A percentile compares a stretch with the other conserved stretches of the same genome.
These are phyloP conservation scores for Boletus smithii DNA, from an alignment of 1,284 basidiomycete species.

Conservation along the genomic window DNA sequence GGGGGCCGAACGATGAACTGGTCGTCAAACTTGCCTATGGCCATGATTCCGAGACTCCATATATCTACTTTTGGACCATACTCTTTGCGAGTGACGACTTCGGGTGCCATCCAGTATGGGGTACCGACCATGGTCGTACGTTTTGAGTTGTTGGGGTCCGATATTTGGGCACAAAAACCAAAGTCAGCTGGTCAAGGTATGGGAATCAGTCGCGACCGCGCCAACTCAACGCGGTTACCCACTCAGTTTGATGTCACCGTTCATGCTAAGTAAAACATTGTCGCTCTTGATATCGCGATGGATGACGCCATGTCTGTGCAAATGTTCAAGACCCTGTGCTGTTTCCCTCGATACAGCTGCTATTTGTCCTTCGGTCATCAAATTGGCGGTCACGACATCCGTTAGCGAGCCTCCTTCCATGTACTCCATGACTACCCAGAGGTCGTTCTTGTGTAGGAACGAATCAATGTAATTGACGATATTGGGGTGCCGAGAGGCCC, in stretches of 20 bases:
- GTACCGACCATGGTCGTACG: conserved; percentile 99
- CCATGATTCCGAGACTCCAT: conserved; percentile 98
- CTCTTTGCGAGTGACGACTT: conserved; percentile 97
- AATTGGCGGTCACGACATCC: conserved; percentile 94
- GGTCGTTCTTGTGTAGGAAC: conserved; percentile 94
- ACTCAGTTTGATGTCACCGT: conserved; percentile 97
- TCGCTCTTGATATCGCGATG: conserved; percentile 99
- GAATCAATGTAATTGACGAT: conserved; percentile 99
- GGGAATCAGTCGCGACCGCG: conserved; percentile 4
- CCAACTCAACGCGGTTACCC: conserved; percentile 37
- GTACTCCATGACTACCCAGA: conserved; percentile 99
- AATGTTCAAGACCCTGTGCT: conserved; percentile 85
- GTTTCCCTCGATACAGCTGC: conserved; percentile 91
- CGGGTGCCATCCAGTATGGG: conserved; percentile 99
- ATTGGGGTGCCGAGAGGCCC: conserved; percentile 91
- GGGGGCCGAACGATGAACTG: background rate
- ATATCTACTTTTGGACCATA: conserved; percentile 99
- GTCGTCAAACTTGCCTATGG: conserved; percentile 66
- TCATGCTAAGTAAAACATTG: conserved; percentile 89
- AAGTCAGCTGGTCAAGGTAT: conserved; percentile 76
- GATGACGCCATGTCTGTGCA: conserved; percentile 93
- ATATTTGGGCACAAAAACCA: conserved; percentile 97
- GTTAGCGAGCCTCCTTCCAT: conserved; percentile 96
- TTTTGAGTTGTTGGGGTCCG: conserved; percentile 85
- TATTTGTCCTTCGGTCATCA: conserved; percentile 95